These are phyloP conservation scores for Panicum hallii DNA, from an alignment of 202 grass and related monocot genomes.

Conservation along the genomic window DNA sequence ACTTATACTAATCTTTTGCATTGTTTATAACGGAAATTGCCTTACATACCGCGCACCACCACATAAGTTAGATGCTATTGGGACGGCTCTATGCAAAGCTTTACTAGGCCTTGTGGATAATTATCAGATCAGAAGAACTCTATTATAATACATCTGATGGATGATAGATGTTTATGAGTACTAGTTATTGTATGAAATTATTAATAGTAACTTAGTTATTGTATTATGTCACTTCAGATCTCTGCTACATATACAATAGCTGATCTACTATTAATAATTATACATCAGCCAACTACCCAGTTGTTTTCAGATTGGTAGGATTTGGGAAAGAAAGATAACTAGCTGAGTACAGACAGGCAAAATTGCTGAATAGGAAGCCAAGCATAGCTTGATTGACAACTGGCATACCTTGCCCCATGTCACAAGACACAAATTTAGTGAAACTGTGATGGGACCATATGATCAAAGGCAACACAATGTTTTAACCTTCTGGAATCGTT, in stretches of 20 bases:
- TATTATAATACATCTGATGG: background rate
- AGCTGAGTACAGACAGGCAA: background rate
- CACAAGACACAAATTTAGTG: background rate
- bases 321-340: too few relatives aligned
- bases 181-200: background rate
- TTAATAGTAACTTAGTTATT: background rate
- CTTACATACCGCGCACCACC: background rate
- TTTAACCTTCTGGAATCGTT: background rate
- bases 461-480: background rate
- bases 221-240: background rate
- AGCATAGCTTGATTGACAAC: background rate
- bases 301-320: background rate
- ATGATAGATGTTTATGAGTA: background rate
- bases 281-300: background rate
- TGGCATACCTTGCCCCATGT: background rate
- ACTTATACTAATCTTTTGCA: background rate
- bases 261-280: too few relatives aligned
- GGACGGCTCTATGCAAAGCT: background rate
- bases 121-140: background rate
- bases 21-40: background rate
- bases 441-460: too few relatives aligned
- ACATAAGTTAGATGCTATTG: background rate
- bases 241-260: too few relatives aligned
- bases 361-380: background rate
- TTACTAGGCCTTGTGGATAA: background rate